Conservation (phyloP, 148 eudicot species). For the Cornus suecica region DNA sequence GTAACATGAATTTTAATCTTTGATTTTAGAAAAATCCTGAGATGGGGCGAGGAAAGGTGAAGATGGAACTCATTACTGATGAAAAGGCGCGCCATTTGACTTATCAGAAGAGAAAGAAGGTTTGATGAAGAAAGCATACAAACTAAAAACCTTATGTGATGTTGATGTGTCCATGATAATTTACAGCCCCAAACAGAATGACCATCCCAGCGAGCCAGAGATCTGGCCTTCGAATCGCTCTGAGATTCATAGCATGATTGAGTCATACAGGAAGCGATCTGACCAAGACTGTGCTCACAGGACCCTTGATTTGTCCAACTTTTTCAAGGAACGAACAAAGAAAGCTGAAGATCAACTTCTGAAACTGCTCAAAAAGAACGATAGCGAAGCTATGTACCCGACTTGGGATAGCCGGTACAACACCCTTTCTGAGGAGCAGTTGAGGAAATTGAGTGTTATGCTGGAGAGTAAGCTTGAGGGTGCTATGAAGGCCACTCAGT, state of each 20-base stretch:
- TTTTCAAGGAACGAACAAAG: conserved; percentile 10
- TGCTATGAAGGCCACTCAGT: background rate
- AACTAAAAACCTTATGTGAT: conserved; percentile 8
- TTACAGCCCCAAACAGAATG: background rate
- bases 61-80: conserved; percentile 7
- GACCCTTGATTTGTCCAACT: background rate
- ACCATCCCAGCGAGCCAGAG: background rate
- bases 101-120: conserved; percentile 14
- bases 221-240: background rate
- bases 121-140: conserved; percentile 13
- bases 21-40: no score
- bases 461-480: conserved; percentile 7
- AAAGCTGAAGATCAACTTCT: conserved; percentile 7
- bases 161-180: conserved; percentile 6
- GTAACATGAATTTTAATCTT: no score
- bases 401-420: conserved; percentile 18
- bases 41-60: conserved; percentile 15
- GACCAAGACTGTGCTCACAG: background rate
- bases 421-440: background rate
- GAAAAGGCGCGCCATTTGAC: background rate
- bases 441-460: background rate
- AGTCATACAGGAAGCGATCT: conserved; percentile 3
- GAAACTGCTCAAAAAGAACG: conserved; percentile 8
- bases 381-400: conserved; percentile 4
- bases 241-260: conserved; percentile 7